These are phyloP conservation scores for Lodderomyces theae DNA, from an alignment of 1,139 yeast genomes.

Conservation along the genomic window DNA sequence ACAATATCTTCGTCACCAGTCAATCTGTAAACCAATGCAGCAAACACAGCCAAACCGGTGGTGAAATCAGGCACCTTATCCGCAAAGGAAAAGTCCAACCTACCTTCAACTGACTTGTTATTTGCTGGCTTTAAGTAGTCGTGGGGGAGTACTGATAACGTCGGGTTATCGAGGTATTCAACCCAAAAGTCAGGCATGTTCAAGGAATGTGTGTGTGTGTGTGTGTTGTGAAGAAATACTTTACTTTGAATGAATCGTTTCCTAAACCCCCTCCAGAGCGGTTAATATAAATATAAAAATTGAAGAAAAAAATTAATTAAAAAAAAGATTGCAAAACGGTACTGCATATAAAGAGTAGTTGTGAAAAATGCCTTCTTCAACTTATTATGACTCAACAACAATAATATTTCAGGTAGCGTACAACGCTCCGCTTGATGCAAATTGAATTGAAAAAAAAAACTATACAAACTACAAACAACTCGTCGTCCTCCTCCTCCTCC, in stretches of 20 bases:
- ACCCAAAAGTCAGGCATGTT: slow-evolving; percentile 55
- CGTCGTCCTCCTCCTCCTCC: too few relatives aligned
- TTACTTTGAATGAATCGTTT: too few relatives aligned
- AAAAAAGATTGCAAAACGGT: slow-evolving; percentile 1
- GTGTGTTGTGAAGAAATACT: too few relatives aligned
- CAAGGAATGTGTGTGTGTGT: too few relatives aligned
- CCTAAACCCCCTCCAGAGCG: not conserved
- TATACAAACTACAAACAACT: not conserved
- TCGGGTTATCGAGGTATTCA: slow-evolving; percentile 69
- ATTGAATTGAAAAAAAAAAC: not conserved
- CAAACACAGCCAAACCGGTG: slow-evolving; percentile 65
- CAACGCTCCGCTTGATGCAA: not conserved
- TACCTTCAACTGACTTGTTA: slow-evolving; percentile 66
- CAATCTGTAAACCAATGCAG: slow-evolving; percentile 69
- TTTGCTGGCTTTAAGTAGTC: slow-evolving; percentile 82
- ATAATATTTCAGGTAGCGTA: slow-evolving; percentile 1
- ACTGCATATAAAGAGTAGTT: not conserved
- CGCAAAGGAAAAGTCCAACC: slow-evolving; percentile 19
- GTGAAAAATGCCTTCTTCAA: not conserved
- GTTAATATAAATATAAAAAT: not conserved
- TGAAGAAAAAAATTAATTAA: not conserved
- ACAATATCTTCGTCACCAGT: slow-evolving; percentile 95
- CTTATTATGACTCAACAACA: slow-evolving; percentile 1
- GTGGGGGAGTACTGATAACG: slow-evolving; percentile 82
- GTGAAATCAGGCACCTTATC: slow-evolving; percentile 31